phyloP scores from a whole-genome alignment of 2,329 filamentous ascomycete genomes.

The Rachicladosporium sp. region DNA sequence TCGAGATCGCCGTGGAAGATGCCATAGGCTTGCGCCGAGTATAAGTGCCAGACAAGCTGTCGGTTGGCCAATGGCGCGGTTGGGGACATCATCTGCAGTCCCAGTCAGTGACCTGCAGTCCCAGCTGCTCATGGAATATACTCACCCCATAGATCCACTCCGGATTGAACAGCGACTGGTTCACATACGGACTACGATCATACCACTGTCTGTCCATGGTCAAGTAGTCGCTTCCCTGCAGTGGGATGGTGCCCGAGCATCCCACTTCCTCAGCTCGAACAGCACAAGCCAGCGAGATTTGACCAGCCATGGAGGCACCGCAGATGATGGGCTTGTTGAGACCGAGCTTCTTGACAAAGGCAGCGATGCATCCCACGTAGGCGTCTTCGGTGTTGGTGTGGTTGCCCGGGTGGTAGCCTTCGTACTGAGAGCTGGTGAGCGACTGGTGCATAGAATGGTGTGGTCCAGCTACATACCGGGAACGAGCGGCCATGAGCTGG shows the following conservation, averaged over 20 bases:
- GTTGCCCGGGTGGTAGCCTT: conserved; percentile 23
- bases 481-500: conserved; percentile 39
- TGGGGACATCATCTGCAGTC: conserved; percentile 30
- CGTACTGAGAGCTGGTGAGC: conserved; percentile 1
- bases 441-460: too few species aligned
- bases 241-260: conserved; percentile 33
- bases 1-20: conserved; percentile 41
- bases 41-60: conserved; percentile 39
- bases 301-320: conserved; percentile 39
- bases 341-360: conserved; percentile 32
- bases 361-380: conserved; percentile 34
- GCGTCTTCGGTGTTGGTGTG: conserved; percentile 38
- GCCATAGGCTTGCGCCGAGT: conserved; percentile 38
- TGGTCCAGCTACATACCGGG: conserved; percentile 17
- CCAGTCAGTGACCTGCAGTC: background rate
- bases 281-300: conserved; percentile 37
- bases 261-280: conserved; percentile 36
- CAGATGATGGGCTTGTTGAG: conserved; percentile 37
- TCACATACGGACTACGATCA: conserved; percentile 36
- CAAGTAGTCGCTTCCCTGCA: conserved; percentile 33
- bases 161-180: conserved; percentile 32
- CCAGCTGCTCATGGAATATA: too few species aligned
- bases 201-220: conserved; percentile 31
- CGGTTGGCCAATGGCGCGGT: conserved; percentile 34
- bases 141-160: conserved; percentile 35